Evolutionary conservation across 2,329 filamentous ascomycete genomes (phyloP), one percentile per base, ranked within the genome.

Genomic region (Dichotomopilus funicola): DNA sequence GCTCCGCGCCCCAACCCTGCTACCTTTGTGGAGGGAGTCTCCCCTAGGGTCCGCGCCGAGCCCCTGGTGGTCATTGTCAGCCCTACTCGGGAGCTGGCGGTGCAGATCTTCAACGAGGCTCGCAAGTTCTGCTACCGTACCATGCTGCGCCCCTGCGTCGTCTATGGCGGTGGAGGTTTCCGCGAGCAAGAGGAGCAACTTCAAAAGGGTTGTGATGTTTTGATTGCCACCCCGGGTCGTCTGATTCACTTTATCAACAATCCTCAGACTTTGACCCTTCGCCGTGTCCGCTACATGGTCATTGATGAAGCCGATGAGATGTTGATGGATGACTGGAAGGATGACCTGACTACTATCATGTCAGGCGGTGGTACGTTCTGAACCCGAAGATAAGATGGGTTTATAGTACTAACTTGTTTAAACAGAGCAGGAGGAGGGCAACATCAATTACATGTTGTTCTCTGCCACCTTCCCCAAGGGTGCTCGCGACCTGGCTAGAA

Each of bases 301-400:
- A 85, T 99, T 59, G 94, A 97, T 58, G 94, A 99, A 68, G 94
- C 94, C 0, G 94, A 99, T 67, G 92, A 99, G 74, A 86, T 99
- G 78, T 79, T 99, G 0, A 78, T 86, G 0, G 68, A 76, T 1
- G 88, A 91, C 64, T 97, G 94, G 89, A 80, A 86, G 41, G 78
- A 83, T 0, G 84, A 91, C 4, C 78, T 97, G 58, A 78, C 78
- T 44, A 83, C 82, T 65, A 87, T 97, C 57, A 84, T 97, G 70
- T 77, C 78, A 49, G 91, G 90, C 59, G 88, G 88, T 66, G 89
- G 91, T 91, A 80, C 73, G 82, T 74, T 49, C 12, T n/a, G 7
- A 38, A 9, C 11, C 10, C 44, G 12, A 31, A 33, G 19, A 31
- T 11, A 9, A 13, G 2, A 41, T 27, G 10, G 33, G 5, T 10